Evolutionary conservation across 192 early-diverging fungal species (phyloP), one percentile per base, ranked within the genome.

Genomic region (Ambispora gerdemannii): DNA sequence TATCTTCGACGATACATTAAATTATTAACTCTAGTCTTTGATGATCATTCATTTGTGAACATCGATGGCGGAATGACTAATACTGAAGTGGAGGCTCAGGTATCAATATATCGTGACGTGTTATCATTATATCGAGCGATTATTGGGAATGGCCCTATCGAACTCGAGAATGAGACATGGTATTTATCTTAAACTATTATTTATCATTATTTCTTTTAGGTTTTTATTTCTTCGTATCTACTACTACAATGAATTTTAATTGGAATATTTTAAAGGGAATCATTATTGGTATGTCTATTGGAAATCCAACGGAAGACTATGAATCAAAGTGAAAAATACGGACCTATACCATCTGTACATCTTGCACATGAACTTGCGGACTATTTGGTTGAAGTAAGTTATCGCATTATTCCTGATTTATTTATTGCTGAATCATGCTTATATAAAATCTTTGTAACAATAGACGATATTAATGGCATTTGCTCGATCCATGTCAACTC

Each of bases 1-100:
- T 90, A 84, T 74, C 49, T 90, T 10, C 80, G 88, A 22, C 76
- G 90, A 25, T 92, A 93, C 53, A 84, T 92, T 53, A 73, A 83
- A 38, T 83, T 86, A 63, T 59, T 93, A 24, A 81, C 80, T 27
- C 67, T 89, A 0, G 70, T 88, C 6, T 93, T 92, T 73, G 75
- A 80, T 32, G 79, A 87, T 33, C 83, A 80, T 56, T 59, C 72
- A 1, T 25, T 51, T 2, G 13, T 63, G 3, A 17, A 55, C 0
- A 19, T 72, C 2, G 76, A 80, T 56, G 52, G 70, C 17, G 71
- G 76, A 33, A 81, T 71, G 67, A 79, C 75, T 63, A 83, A 76
- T 71, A 70, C 71, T 8, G 86, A 83, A 34, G 63, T 75, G 61
- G 84, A 86, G 25, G 77, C 81, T 0, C 56, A 83, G 28, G 77